A percentile compares a stretch with the other conserved stretches of the same genome.
Conservation (phyloP, 108 stramenopile genomes). For the Aurantiochytrium sp. region DNA sequence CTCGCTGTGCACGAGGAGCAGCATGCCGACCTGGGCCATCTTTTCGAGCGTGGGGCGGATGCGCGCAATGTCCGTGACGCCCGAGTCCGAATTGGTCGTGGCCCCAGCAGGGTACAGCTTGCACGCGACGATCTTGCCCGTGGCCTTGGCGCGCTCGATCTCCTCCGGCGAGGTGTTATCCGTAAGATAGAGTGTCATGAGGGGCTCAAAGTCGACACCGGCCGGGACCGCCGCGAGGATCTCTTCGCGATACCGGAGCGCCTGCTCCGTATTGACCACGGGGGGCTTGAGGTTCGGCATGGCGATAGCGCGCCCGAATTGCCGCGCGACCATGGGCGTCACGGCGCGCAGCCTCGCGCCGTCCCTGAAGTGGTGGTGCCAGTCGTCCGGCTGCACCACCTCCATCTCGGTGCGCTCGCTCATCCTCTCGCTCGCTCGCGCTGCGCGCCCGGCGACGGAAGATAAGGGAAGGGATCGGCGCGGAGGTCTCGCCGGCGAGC, state of each 20-base stretch:
- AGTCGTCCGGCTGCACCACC: slow-evolving; percentile 78
- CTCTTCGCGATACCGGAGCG: slow-evolving; percentile 78
- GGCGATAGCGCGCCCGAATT: slow-evolving; percentile 73
- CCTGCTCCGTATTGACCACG: slow-evolving; percentile 79
- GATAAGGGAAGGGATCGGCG: no score
- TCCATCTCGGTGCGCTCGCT: not conserved
- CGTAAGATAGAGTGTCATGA: slow-evolving; percentile 95
- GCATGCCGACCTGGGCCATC: slow-evolving; percentile 87
- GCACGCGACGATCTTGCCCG: slow-evolving; percentile 72
- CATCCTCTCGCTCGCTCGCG: not conserved
- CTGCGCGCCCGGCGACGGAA: no score
- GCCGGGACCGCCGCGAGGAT: slow-evolving; percentile 60
- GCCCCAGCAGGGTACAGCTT: slow-evolving; percentile 99
- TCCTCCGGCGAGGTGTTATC: slow-evolving; percentile 90
- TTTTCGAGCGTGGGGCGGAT: slow-evolving; percentile 72
- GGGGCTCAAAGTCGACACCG: slow-evolving; percentile 63
- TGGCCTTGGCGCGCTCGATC: slow-evolving; percentile 72
- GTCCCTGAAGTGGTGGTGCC: slow-evolving; percentile 95
- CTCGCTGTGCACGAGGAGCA: slow-evolving; percentile 93
- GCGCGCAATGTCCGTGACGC: slow-evolving; percentile 83
- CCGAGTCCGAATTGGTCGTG: slow-evolving; percentile 91
- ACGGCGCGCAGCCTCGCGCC: slow-evolving; percentile 43
- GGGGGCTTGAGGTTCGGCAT: slow-evolving; percentile 98
- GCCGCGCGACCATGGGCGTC: slow-evolving; percentile 60
- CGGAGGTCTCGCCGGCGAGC: no score